Evolutionary conservation across 495 filamentous ascomycete genomes (phyloP), one percentile per base, ranked within the genome.

Genomic region (Durotheca rogersii): DNA sequence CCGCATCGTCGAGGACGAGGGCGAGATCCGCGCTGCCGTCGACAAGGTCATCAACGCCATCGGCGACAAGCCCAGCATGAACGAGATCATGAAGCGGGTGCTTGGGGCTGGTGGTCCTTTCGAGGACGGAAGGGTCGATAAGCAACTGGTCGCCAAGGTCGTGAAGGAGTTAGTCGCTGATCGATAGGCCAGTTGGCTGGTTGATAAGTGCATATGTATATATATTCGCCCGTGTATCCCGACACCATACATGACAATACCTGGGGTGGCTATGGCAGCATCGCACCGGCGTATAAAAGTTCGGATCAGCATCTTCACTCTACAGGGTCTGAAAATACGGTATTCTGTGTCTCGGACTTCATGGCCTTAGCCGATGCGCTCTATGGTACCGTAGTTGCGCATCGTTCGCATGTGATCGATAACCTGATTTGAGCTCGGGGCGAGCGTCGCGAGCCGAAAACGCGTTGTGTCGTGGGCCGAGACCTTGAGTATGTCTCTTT

Each of bases 21-120:
- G 65, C 12, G 67, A 76, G 41, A 62, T 83, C 6, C 48, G 56
- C 33, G 42, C 47, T 7, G 27, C 65, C 1, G 73, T 79, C n/a
- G 35, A 58, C 18, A 53, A 35, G n/a, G 58, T 69, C 18, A 66
- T 76, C 37, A 62, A 60, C 21, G 61, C 51, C 9, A 32, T 60
- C 15, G 62, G 50, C 12, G 61, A 64, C 18, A 45, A 43, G 7
- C 25, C 45, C 1, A 23, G 31, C 11, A 27, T 63, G 30, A 69
- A 63, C 12, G 54, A 64, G n/a, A 46, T 70, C 7, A 70, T 73
- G 69, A 70, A 68, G 65, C 43, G 33, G 4, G 41, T 77, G 0
- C 23, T 72, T 2, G 61, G 41, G 2, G 61, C 69, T 1, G 67
- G 52, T 10, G 69, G 68, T 1, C 64, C 60, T 17, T 50, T 75